These are phyloP conservation scores for Rhizopus sp. DNA, from an alignment of 371 early-diverging fungal species.

Conservation along the genomic window DNA sequence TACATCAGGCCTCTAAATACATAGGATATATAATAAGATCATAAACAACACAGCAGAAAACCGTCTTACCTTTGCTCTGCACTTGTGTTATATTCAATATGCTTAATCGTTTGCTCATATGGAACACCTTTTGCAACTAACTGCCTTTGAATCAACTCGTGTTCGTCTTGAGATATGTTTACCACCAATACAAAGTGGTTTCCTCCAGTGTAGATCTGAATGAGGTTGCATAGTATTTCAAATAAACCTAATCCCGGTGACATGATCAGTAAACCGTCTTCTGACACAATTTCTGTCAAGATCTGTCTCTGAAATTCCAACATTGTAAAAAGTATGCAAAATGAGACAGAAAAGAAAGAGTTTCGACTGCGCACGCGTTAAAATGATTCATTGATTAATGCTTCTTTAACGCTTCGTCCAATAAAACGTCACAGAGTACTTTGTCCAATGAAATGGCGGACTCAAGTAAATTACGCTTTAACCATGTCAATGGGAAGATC, in stretches of 20 bases:
- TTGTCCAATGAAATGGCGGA: no score
- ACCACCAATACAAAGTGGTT: constrained; percentile 81
- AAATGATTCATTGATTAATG: no score
- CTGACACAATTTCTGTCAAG: constrained; percentile 64
- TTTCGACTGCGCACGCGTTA: no score
- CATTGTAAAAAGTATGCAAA: constrained; percentile 11
- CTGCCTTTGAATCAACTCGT: constrained; percentile 59
- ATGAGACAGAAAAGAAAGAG: no score
- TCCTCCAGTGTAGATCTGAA: constrained; percentile 72
- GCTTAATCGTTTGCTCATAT: constrained; percentile 39
- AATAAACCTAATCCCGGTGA: constrained; percentile 83
- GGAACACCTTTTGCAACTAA: constrained; percentile 47
- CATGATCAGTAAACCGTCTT: constrained; percentile 84
- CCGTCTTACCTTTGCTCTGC: constrained; percentile 52
- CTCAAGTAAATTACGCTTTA: no score
- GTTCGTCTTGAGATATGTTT: constrained; percentile 72
- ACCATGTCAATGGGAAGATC: no score
- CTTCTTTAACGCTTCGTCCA: no score
- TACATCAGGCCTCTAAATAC: constrained; percentile 65
- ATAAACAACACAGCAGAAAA: neutral
- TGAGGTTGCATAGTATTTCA: constrained; percentile 65
- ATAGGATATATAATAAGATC: neutral
- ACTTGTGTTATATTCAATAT: constrained; percentile 68
- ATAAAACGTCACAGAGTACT: no score
- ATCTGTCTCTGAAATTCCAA: constrained; percentile 75